Evolutionary conservation across 208 protist species (phyloP).

Genomic region (Trypanosoma cruzi): DNA sequence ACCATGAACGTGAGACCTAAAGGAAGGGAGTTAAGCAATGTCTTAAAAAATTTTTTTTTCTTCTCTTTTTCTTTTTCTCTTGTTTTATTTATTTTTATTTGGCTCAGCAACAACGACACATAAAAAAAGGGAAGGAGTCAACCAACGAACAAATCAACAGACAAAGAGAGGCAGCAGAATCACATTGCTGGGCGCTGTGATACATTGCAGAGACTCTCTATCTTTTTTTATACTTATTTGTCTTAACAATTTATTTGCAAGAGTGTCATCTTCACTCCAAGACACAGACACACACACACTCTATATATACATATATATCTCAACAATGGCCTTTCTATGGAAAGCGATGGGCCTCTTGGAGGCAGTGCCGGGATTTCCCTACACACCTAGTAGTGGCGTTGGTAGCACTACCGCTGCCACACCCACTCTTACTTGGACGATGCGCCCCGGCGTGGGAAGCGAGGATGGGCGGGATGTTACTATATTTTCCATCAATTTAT

Average conservation of each 20-base stretch:
- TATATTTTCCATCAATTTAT: slow-evolving; percentile 56
- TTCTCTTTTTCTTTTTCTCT: slow-evolving; percentile 7
- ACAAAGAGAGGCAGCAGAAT: neutral
- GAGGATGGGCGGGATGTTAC: slow-evolving; percentile 51
- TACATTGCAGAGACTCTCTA: neutral
- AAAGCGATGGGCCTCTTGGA: slow-evolving; percentile 71
- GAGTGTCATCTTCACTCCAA: neutral
- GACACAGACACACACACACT: too few relatives aligned
- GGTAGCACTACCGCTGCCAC: slow-evolving; percentile 8
- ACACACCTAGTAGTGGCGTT: slow-evolving; percentile 30
- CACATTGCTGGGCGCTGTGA: neutral
- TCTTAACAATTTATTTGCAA: neutral
- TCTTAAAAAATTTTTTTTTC: slow-evolving; percentile 5
- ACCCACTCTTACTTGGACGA: slow-evolving; percentile 48
- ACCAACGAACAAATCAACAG: neutral
- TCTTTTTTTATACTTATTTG: slow-evolving; percentile 3
- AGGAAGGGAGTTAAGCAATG: neutral
- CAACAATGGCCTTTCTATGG: slow-evolving; percentile 64
- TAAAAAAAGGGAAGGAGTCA: neutral
- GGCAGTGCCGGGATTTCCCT: slow-evolving; percentile 77
- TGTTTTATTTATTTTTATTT: slow-evolving; percentile 2
- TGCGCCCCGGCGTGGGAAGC: slow-evolving; percentile 41
- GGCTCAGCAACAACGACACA: neutral
- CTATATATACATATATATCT: neutral
- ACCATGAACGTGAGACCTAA: too few relatives aligned